Evolutionary conservation across 1,284 basidiomycete genomes (phyloP).

Genomic region (Lentinula novae-zelandiae): DNA sequence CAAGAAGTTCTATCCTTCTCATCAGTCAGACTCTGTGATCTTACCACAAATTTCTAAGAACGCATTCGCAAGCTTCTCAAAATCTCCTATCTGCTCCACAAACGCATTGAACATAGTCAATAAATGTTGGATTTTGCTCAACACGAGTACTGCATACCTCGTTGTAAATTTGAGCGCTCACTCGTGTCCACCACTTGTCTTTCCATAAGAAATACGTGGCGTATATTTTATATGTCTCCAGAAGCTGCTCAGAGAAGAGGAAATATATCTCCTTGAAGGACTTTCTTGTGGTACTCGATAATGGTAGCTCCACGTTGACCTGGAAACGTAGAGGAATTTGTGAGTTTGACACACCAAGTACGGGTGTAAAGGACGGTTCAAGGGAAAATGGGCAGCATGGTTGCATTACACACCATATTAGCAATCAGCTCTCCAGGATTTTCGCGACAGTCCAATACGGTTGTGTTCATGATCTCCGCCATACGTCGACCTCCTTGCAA

Average conservation of each 20-base stretch:
- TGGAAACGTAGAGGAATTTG: constrained; percentile 15
- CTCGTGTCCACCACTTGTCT: constrained; percentile 58
- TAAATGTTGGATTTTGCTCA: not conserved
- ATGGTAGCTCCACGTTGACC: constrained; percentile 56
- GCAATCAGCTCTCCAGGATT: not conserved
- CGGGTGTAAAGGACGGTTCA: not conserved
- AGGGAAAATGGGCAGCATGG: not conserved
- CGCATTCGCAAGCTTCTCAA: constrained; percentile 1
- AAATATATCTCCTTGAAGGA: constrained; percentile 27
- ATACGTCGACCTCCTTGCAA: constrained; percentile 66
- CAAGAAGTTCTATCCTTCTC: too few species aligned
- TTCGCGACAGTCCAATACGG: constrained; percentile 26
- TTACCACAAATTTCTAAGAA: not conserved
- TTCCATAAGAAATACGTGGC: constrained; percentile 42
- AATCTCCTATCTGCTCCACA: not conserved
- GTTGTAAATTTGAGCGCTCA: constrained; percentile 63
- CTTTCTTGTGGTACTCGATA: constrained; percentile 33
- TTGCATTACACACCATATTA: not conserved
- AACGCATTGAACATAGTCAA: not conserved
- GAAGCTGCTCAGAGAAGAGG: constrained; percentile 32
- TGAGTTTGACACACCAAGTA: too few species aligned
- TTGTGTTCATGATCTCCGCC: constrained; percentile 66
- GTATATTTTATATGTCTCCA: constrained; percentile 34
- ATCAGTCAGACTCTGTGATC: too few species aligned
- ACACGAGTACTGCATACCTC: constrained; percentile 42